Conservation (phyloP, 1,284 basidiomycete genomes). For the Gomphus bonarii region DNA sequence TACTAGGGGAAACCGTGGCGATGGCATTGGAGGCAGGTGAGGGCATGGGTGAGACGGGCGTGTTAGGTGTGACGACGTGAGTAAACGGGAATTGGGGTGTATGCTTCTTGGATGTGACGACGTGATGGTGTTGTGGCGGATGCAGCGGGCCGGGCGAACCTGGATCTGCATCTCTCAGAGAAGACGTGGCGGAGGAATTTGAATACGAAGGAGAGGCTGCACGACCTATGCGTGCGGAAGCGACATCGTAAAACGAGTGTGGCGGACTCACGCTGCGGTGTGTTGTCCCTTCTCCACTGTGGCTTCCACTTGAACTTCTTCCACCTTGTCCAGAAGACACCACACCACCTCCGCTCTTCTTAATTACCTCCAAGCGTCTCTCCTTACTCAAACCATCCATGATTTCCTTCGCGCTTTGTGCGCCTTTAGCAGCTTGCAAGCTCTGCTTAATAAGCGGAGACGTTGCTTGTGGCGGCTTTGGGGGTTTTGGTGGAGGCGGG, state of each 20-base stretch:
- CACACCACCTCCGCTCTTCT: conserved; percentile 22
- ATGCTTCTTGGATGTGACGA: conserved; percentile 21
- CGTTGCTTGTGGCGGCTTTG: conserved; percentile 24
- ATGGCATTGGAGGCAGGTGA: not conserved
- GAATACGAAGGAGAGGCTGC: conserved; percentile 15
- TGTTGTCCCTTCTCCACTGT: conserved; percentile 1
- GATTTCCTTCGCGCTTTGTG: conserved; percentile 53
- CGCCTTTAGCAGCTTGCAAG: conserved; percentile 57
- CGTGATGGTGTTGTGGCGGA: conserved; percentile 10
- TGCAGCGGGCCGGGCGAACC: not conserved
- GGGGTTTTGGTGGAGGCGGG: conserved; percentile 12
- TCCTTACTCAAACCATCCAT: conserved; percentile 59
- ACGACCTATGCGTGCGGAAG: conserved; percentile 14
- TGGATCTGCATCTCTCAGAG: not conserved
- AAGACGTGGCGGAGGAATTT: conserved; percentile 12
- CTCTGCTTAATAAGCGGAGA: conserved; percentile 58
- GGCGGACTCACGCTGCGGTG: conserved; percentile 19
- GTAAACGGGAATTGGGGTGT: conserved; percentile 14
- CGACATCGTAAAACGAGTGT: conserved; percentile 16
- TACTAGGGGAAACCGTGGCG: conserved; percentile 12
- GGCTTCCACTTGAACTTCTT: conserved; percentile 16
- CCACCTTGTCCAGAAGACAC: conserved; percentile 16
- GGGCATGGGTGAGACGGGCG: not conserved
- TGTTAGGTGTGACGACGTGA: not conserved
- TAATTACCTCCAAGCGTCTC: conserved; percentile 58